Evolutionary conservation across 495 filamentous ascomycete genomes (phyloP), one percentile per base, ranked within the genome.

Genomic region (Penicillium psychrofluorescens): DNA sequence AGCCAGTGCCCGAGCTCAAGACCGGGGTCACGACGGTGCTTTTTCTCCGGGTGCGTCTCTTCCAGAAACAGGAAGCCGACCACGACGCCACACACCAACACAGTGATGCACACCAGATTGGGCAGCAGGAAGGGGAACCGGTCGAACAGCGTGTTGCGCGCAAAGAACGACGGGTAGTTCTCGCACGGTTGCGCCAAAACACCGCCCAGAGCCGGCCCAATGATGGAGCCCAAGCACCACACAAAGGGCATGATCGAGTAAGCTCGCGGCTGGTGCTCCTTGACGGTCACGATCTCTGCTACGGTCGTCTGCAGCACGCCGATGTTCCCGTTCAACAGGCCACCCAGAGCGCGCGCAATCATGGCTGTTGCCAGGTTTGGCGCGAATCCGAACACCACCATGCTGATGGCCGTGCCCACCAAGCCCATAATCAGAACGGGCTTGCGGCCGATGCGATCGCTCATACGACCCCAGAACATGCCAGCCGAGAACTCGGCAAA

Each of bases 231-330:
- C 51, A 98, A 67, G 61, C 90, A 96, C 94, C 94, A 98, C 27
- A 96, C 84, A 53, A 95, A 86, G 1, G 92, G 92, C 92, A 98
- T 95, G 55, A 98, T 88, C 7, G 92, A 83, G 66, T 90, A 99
- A 36, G 90, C 94, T 36, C 84, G 86, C 44, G 88, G 84, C 53
- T 95, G 88, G 67, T 97, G 88, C 59, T 91, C 83, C 55, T 95
- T 94, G 46, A 84, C 81, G 14, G 86, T 94, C 27, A 95, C 81
- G 45, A 99, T 74, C 60, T 99, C 92, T 6, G 85, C 86, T 35
- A 99, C 89, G 1, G 91, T 96, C 7, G 91, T 97, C 57, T 95
- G 87, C 41, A 99, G 71, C 6, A 99, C 92, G 11, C 89, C 90
- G 57, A 95, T 91, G 53, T 96, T 96, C 16, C 90, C 92, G 64